Percentiles rank a stretch among this genome's conserved stretches.
phyloP scores from a whole-genome alignment of 495 filamentous ascomycete genomes.

The Cenococcum geophilum region DNA sequence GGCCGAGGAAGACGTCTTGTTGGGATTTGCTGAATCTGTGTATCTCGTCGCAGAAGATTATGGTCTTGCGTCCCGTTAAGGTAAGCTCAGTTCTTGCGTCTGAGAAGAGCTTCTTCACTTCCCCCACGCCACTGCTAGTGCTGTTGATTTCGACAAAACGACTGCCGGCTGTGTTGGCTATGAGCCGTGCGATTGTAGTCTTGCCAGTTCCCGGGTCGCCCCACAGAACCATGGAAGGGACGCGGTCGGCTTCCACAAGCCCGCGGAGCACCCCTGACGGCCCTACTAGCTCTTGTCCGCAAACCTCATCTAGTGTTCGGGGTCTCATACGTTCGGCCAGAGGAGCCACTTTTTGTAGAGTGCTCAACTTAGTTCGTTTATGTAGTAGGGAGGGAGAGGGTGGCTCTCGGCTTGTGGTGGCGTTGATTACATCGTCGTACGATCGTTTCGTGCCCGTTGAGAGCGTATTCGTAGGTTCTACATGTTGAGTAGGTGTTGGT shows the following conservation, averaged over 20 bases:
- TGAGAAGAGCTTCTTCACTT: conserved; percentile 88
- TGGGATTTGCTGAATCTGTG: conserved; percentile 90
- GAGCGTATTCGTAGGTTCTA: conserved; percentile 34
- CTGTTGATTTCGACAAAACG: conserved; percentile 96
- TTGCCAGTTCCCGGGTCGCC: conserved; percentile 89
- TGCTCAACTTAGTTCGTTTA: conserved; percentile 50
- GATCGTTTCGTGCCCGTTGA: conserved; percentile 36
- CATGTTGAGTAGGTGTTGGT: conserved; percentile 7
- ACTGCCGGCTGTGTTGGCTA: conserved; percentile 71
- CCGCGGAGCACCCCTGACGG: conserved; percentile 74
- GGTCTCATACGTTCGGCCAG: conserved; percentile 94
- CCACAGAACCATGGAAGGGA: conserved; percentile 96
- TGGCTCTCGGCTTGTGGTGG: conserved; percentile 15
- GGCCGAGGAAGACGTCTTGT: conserved; percentile 91
- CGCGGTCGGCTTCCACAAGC: conserved; percentile 78
- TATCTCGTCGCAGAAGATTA: conserved; percentile 97
- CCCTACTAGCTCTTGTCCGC: conserved; percentile 87
- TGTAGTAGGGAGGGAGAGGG: conserved; percentile 46
- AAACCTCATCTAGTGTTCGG: conserved; percentile 72
- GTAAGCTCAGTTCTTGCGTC: conserved; percentile 78
- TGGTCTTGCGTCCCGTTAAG: conserved; percentile 82
- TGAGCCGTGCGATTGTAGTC: conserved; percentile 91
- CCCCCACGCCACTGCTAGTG: conserved; percentile 81
- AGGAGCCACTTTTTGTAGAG: conserved; percentile 65
- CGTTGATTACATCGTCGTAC: conserved; percentile 22